phyloP scores from a whole-genome alignment of 495 filamentous ascomycete species.

The Aspergillus campestris region DNA sequence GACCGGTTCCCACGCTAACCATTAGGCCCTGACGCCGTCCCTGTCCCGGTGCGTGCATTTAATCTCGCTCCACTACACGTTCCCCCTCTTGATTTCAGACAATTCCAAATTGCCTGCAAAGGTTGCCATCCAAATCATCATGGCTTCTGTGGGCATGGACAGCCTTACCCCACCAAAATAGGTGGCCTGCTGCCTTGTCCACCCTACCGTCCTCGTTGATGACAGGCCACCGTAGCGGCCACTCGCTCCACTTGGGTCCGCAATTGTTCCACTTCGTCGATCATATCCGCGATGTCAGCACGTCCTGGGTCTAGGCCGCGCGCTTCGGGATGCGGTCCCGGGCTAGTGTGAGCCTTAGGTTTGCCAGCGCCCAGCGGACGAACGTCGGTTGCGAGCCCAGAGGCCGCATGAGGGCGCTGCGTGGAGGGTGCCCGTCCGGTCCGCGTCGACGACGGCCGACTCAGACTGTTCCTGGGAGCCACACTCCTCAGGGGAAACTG shows the following conservation, averaged over 20 bases:
- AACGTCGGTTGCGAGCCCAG: slow-evolving; percentile 19
- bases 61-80: neutral
- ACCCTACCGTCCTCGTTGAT: slow-evolving; percentile 11
- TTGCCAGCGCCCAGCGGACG: slow-evolving; percentile 13
- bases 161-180: neutral
- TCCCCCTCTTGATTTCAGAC: neutral
- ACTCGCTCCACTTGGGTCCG: slow-evolving; percentile 33
- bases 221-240: slow-evolving; percentile 16
- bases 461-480: slow-evolving; percentile 11
- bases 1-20: slow-evolving; percentile 10
- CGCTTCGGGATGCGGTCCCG: slow-evolving; percentile 15
- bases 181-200: neutral
- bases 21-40: slow-evolving; percentile 6
- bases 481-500: slow-evolving; percentile 16
- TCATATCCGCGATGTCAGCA: slow-evolving; percentile 24
- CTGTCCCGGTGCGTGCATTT: slow-evolving; percentile 13
- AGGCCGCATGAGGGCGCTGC: slow-evolving; percentile 19
- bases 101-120: neutral
- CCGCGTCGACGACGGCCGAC: slow-evolving; percentile 19
- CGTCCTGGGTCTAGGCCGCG: slow-evolving; percentile 15
- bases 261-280: slow-evolving; percentile 33
- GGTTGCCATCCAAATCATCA: neutral
- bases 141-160: neutral
- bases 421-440: slow-evolving; percentile 20
- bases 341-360: slow-evolving; percentile 10